phyloP scores from a whole-genome alignment of 345 rosid genomes.

The Euphorbia peplus region DNA sequence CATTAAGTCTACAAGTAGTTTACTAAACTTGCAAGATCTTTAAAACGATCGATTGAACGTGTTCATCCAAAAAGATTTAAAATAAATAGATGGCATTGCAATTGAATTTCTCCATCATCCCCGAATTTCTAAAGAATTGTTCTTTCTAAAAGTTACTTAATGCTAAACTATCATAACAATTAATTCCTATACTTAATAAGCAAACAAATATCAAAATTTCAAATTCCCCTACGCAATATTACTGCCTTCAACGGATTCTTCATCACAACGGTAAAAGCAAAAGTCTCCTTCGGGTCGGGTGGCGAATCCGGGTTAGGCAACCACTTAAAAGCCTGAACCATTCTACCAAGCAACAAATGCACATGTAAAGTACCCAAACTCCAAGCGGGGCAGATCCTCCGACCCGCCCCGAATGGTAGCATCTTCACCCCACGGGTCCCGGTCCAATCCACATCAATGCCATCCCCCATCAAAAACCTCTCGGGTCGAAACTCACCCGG shows the following conservation, averaged over 20 bases:
- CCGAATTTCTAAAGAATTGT: no score
- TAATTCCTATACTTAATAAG: not conserved
- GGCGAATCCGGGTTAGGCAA: constrained; percentile 52
- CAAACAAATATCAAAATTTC: not conserved
- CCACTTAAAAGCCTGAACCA: constrained; percentile 82
- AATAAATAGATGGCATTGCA: no score
- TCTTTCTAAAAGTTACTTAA: no score
- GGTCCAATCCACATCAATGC: constrained; percentile 68
- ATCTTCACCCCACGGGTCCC: constrained; percentile 78
- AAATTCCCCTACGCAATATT: constrained; percentile 43
- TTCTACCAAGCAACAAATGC: constrained; percentile 70
- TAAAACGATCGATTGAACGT: no score
- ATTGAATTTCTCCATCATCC: no score
- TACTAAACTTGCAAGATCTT: no score
- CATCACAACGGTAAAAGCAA: constrained; percentile 91
- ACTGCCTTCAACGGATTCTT: constrained; percentile 76
- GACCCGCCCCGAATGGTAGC: constrained; percentile 89
- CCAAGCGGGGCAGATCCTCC: constrained; percentile 95
- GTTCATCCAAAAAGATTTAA: no score
- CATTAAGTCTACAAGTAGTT: no score
- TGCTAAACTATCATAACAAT: no score
- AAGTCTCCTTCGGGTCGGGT: constrained; percentile 88
- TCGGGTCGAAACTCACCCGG: constrained; percentile 75
- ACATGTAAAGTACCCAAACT: constrained; percentile 67
- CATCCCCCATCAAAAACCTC: constrained; percentile 79